Base-by-base conservation (phyloP, 257 asterid genomes). In the Nemophila menziesii region DNA sequence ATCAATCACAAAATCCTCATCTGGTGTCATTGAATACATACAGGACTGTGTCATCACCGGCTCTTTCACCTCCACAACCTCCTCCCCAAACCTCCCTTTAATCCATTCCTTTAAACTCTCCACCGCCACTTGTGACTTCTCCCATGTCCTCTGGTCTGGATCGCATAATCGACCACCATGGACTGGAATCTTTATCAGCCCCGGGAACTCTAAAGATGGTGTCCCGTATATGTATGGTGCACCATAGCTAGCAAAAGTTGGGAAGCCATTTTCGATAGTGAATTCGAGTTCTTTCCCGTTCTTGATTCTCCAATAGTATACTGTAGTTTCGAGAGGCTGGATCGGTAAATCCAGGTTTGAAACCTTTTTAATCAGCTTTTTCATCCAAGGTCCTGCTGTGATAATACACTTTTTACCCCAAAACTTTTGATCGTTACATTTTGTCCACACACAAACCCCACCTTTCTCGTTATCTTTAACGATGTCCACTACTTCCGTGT, bases 21-120 rank as follows among this genome's bases (percentile, higher is more conserved):
- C 96, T 8, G 94, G 86, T 40, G 94, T 85, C 92, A 90, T 74
- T 0, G 98, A 90, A 48, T 90, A 90, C 92, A 90, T 62, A 64
- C 96, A 90, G 16, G 94, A 78, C 22, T 90, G 96, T 15, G 52
- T 52, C 63, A 70, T 3, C 14, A 79, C 77, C 0, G 93, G 86
- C 51, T 56, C 62, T 12, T 22, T 55, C 0, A 27, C 58, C 11
- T 79, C 94, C 3, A 89, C 65, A 2, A 60, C 1, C 0, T 56
- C 92, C 0, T 56, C 92, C 29, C 79, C 80, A 4, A 89, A 81
- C 18, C 60, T 43, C 5, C 57, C 77, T 22, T 43, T 51, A 0
- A 79, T 65, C 96, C 98, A 90, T 33, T 16, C 51, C 20, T 43
- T 55, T 15, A 67, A 5, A 20, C 53, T 44, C 44, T 60, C 57